Evolutionary conservation across 2,329 filamentous ascomycete species (phyloP).

Genomic region (Monilinia fructicola): DNA sequence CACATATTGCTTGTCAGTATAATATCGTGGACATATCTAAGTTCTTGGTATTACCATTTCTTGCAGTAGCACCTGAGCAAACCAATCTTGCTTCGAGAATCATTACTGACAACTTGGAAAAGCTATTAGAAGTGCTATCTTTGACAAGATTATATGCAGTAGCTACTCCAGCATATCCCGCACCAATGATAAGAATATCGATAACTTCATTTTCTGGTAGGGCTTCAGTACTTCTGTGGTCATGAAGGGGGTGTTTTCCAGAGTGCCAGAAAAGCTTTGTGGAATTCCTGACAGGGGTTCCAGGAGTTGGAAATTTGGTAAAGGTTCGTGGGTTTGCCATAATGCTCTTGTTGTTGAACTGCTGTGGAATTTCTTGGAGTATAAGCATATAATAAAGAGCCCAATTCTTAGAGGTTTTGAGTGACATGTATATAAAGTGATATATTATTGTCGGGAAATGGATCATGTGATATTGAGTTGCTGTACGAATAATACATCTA

Average conservation of each 20-base stretch:
- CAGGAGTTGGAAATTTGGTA: background rate
- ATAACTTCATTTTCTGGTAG: constrained; percentile 21
- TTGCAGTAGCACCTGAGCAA: constrained; percentile 75
- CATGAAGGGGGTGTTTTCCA: constrained; percentile 23
- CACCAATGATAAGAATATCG: constrained; percentile 32
- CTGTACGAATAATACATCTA: too few species aligned
- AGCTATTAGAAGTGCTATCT: constrained; percentile 43
- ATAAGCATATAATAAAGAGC: background rate
- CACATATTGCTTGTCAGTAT: background rate
- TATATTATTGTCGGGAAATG: too few species aligned
- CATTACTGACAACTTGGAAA: constrained; percentile 48
- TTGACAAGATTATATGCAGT: constrained; percentile 38
- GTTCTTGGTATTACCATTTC: constrained; percentile 50
- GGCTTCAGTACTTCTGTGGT: constrained; percentile 16
- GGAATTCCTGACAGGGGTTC: background rate
- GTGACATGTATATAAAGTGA: background rate
- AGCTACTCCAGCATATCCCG: constrained; percentile 27
- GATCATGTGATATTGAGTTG: too few species aligned
- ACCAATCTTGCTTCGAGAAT: constrained; percentile 75
- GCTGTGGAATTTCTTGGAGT: background rate
- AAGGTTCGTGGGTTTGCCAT: background rate
- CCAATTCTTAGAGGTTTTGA: background rate
- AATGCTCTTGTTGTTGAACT: too few species aligned
- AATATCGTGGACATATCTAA: too few species aligned
- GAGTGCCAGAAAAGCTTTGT: constrained; percentile 24